phyloP scores from a whole-genome alignment of 2,329 filamentous ascomycete species.

The Pseudogymnoascus sp. region DNA sequence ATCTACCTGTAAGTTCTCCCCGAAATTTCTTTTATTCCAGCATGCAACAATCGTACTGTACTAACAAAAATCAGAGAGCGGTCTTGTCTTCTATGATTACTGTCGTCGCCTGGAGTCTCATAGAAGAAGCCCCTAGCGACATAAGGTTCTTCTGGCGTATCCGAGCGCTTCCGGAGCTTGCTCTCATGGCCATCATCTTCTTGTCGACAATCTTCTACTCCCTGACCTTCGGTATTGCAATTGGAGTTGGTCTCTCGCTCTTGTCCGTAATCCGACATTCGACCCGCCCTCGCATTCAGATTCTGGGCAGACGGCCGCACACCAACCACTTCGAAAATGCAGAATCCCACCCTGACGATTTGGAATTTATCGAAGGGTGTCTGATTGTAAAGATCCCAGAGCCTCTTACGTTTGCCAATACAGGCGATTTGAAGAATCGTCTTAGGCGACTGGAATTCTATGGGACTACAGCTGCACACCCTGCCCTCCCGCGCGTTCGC shows the following conservation, averaged over 20 bases:
- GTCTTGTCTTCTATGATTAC: constrained; percentile 91
- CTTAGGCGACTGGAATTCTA: constrained; percentile 81
- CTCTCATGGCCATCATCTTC: constrained; percentile 86
- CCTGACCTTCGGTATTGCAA: constrained; percentile 83
- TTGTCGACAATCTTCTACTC: constrained; percentile 91
- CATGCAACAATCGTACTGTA: constrained; percentile 14
- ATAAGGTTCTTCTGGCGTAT: constrained; percentile 83
- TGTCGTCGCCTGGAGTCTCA: constrained; percentile 86
- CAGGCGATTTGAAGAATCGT: constrained; percentile 79
- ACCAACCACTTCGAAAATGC: constrained; percentile 83
- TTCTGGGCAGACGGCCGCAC: constrained; percentile 80
- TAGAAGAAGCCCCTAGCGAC: constrained; percentile 92
- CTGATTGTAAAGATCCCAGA: constrained; percentile 97
- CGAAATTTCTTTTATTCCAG: constrained; percentile 10
- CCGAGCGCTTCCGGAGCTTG: constrained; percentile 76
- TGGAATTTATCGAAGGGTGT: constrained; percentile 88
- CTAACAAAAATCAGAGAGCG: constrained; percentile 60
- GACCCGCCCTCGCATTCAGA: constrained; percentile 90
- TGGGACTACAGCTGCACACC: constrained; percentile 77
- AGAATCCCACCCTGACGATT: constrained; percentile 59
- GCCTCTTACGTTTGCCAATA: constrained; percentile 94
- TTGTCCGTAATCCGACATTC: constrained; percentile 84
- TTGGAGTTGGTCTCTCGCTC: constrained; percentile 85
- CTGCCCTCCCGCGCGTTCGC: constrained; percentile 74
- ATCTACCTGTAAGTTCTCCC: constrained; percentile 68